These are phyloP conservation scores for Avena eriantha DNA, from an alignment of 176 grass and related monocot genomes.

Conservation along the genomic window DNA sequence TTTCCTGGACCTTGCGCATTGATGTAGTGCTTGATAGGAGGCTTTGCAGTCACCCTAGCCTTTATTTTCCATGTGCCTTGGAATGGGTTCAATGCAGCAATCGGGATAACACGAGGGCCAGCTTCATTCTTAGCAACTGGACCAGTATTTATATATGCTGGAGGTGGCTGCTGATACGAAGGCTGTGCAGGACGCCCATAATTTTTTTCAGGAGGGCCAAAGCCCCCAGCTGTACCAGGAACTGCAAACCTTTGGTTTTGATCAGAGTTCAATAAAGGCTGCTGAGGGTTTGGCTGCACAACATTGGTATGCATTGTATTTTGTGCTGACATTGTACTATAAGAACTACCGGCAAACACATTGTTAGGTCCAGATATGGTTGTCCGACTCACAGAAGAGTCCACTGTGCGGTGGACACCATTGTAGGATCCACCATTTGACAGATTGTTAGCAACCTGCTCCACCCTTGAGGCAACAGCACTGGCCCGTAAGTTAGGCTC, in stretches of 20 bases:
- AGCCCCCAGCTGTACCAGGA: slow-evolving; percentile 39
- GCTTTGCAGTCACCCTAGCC: slow-evolving; percentile 78
- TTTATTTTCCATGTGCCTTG: slow-evolving; percentile 80
- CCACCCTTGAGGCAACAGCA: slow-evolving; percentile 41
- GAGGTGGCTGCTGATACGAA: slow-evolving; percentile 61
- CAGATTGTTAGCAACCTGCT: slow-evolving; percentile 49
- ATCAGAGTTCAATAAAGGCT: slow-evolving; percentile 42
- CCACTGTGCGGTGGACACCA: slow-evolving; percentile 33
- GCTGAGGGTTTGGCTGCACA: slow-evolving; percentile 48
- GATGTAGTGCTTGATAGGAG: slow-evolving; percentile 57
- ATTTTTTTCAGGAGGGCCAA: slow-evolving; percentile 49
- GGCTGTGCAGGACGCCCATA: slow-evolving; percentile 47
- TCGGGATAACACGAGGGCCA: slow-evolving; percentile 49
- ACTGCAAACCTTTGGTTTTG: slow-evolving; percentile 69
- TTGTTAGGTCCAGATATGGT: slow-evolving; percentile 46
- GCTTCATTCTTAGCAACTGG: slow-evolving; percentile 69
- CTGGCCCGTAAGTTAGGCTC: slow-evolving; percentile 35
- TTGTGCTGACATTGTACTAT: slow-evolving; percentile 35
- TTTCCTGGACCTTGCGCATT: slow-evolving; percentile 70
- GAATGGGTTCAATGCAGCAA: slow-evolving; percentile 81
- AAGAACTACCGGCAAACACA: slow-evolving; percentile 36
- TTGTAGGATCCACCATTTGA: slow-evolving; percentile 47
- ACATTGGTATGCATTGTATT: slow-evolving; percentile 36
- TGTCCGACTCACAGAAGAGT: slow-evolving; percentile 31
- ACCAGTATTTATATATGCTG: slow-evolving; percentile 61